These are phyloP conservation scores for Straminergon stramineum DNA, from an alignment of 225 moss, liverwort and hornwort genomes.

Conservation along the genomic window DNA sequence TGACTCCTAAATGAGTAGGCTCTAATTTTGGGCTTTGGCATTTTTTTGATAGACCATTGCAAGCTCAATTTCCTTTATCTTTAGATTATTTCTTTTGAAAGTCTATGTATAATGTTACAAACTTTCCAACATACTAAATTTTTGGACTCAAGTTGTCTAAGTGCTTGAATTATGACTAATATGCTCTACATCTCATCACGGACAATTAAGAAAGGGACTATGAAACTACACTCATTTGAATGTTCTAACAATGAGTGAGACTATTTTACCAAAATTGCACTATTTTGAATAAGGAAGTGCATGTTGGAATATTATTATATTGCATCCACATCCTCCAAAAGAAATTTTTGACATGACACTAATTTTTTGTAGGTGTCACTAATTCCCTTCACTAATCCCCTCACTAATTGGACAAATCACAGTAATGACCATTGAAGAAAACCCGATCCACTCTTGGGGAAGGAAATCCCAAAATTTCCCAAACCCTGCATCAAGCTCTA, in stretches of 20 bases:
- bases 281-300: neutral
- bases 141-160: neutral
- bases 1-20: neutral
- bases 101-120: neutral
- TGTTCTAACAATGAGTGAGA: neutral
- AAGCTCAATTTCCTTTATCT: neutral
- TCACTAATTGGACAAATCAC: too few species aligned
- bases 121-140: neutral
- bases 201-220: neutral
- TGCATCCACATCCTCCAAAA: neutral
- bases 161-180: neutral
- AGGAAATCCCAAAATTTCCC: neutral
- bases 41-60: rapidly evolving
- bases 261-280: neutral
- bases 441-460: neutral
- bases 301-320: neutral
- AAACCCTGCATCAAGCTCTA: neutral
- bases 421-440: neutral
- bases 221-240: neutral
- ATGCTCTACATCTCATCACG: neutral
- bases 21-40: neutral
- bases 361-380: neutral
- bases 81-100: neutral
- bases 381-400: too few species aligned
- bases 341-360: neutral